Evolutionary conservation across 1,139 yeast genomes (phyloP).

Genomic region (Saccharomycopsis hybrid): DNA sequence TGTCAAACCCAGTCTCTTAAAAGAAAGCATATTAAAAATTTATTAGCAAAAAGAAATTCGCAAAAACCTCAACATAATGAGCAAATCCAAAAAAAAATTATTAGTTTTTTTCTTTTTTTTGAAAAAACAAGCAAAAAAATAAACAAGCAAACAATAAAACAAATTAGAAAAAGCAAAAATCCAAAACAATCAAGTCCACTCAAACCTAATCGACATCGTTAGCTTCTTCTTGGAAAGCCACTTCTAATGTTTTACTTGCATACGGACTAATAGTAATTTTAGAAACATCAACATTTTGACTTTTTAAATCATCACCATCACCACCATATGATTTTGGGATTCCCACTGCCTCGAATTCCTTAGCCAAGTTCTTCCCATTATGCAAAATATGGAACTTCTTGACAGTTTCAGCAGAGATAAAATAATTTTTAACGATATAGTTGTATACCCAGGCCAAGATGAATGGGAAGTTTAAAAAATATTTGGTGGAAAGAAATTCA

Average conservation of each 20-base stretch:
- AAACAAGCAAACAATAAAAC: too few species aligned
- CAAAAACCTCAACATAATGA: too few species aligned
- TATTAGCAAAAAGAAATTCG: too few species aligned
- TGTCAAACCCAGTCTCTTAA: too few species aligned
- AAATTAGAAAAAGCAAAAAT: too few species aligned
- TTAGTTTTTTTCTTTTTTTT: too few species aligned
- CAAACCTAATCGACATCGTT: background rate
- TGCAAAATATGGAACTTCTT: slow-evolving; percentile 66
- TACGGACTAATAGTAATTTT: slow-evolving; percentile 3
- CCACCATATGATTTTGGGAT: slow-evolving; percentile 99
- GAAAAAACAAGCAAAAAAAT: too few species aligned
- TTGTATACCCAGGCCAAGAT: slow-evolving; percentile 76
- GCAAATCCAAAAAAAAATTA: too few species aligned
- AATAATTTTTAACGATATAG: slow-evolving; percentile 41
- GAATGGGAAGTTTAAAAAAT: slow-evolving; percentile 35
- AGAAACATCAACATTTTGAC: slow-evolving; percentile 1
- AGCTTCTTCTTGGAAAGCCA: slow-evolving; percentile 5
- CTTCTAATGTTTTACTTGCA: slow-evolving; percentile 1
- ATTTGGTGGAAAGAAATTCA: slow-evolving; percentile 47
- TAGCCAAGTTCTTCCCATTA: slow-evolving; percentile 49
- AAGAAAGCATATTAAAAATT: too few species aligned
- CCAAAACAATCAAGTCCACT: too few species aligned
- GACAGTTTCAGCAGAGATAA: slow-evolving; percentile 63
- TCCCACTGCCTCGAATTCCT: slow-evolving; percentile 53
- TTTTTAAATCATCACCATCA: slow-evolving; percentile 73